A percentile compares a stretch with the other conserved stretches of the same genome.
These are phyloP conservation scores for Saccharomycopsis schoenii DNA, from an alignment of 805 yeast genomes.

Conservation along the genomic window DNA sequence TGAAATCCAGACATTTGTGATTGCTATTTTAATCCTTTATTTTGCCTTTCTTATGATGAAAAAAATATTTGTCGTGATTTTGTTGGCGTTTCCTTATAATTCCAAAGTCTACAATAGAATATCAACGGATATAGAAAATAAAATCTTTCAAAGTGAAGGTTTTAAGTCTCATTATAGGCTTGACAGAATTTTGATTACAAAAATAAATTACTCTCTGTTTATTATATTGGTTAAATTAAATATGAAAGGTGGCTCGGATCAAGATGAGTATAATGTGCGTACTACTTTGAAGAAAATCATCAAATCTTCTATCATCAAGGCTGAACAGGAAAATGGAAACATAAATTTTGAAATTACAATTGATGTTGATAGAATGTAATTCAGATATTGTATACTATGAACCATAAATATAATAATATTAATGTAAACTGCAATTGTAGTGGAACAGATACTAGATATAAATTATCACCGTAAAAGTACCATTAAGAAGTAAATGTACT, in stretches of 20 bases:
- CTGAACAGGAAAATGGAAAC: constrained; percentile 19
- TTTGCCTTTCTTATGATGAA: constrained; percentile 45
- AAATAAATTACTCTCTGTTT: constrained; percentile 52
- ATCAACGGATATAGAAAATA: constrained; percentile 31
- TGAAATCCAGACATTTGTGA: constrained; percentile 36
- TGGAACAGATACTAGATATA: not conserved
- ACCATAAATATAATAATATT: not conserved
- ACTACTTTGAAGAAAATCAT: constrained; percentile 39
- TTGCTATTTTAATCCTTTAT: constrained; percentile 35
- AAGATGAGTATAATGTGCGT: constrained; percentile 52
- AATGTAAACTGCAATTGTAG: too few species aligned
- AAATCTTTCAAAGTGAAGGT: constrained; percentile 37
- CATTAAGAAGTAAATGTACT: not conserved
- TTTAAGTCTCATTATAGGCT: constrained; percentile 43
- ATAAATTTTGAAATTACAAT: constrained; percentile 32
- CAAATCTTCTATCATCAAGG: constrained; percentile 24
- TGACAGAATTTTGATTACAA: constrained; percentile 40
- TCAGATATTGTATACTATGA: not conserved
- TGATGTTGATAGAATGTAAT: constrained; percentile 30
- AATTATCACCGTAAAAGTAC: not conserved
- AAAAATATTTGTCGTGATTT: constrained; percentile 40
- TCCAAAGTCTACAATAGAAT: constrained; percentile 30
- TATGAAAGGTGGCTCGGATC: constrained; percentile 64
- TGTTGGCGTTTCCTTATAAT: constrained; percentile 43
- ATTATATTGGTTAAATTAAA: constrained; percentile 45